Evolutionary conservation across 352 stramenopile species (phyloP).

Genomic region (Globisporangium solare): DNA sequence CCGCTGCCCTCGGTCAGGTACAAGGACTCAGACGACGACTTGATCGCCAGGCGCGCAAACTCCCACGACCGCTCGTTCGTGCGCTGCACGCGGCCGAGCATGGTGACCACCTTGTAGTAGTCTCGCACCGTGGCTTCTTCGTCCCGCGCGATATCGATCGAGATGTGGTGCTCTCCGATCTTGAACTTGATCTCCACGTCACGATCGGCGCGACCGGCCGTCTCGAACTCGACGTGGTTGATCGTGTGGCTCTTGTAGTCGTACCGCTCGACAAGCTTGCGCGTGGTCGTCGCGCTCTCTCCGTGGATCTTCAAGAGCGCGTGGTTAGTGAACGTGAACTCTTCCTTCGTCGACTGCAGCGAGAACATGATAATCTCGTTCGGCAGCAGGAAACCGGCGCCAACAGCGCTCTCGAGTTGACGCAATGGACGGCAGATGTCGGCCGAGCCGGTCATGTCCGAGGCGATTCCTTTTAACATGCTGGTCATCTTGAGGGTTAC

Average conservation of each 20-base stretch:
- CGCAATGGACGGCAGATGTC: constrained; percentile 40
- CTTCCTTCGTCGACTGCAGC: constrained; percentile 52
- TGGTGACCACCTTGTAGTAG: constrained; percentile 37
- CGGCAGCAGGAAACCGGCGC: constrained; percentile 29
- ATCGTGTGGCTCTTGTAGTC: constrained; percentile 27
- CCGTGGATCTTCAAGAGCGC: constrained; percentile 36
- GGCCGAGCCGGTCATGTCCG: constrained; percentile 40
- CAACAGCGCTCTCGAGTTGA: constrained; percentile 26
- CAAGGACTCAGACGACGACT: constrained; percentile 25
- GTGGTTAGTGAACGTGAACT: constrained; percentile 62
- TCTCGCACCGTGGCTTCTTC: constrained; percentile 24
- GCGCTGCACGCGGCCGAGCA: constrained; percentile 30
- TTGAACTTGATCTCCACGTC: constrained; percentile 42
- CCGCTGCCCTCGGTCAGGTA: constrained; percentile 26
- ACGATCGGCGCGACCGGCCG: constrained; percentile 35
- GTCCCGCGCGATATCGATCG: constrained; percentile 24
- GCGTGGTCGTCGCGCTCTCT: constrained; percentile 40
- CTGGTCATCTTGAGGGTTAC: neutral
- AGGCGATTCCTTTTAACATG: constrained; percentile 43
- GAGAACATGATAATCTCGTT: constrained; percentile 44
- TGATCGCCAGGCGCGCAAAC: constrained; percentile 20
- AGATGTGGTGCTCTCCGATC: constrained; percentile 21
- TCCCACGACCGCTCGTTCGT: constrained; percentile 34
- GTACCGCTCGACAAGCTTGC: constrained; percentile 30
- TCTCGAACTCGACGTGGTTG: constrained; percentile 33